Evolutionary conservation across 192 early-diverging fungal species (phyloP), one percentile per base, ranked within the genome.

Genomic region (Radiomyces spectabilis): DNA sequence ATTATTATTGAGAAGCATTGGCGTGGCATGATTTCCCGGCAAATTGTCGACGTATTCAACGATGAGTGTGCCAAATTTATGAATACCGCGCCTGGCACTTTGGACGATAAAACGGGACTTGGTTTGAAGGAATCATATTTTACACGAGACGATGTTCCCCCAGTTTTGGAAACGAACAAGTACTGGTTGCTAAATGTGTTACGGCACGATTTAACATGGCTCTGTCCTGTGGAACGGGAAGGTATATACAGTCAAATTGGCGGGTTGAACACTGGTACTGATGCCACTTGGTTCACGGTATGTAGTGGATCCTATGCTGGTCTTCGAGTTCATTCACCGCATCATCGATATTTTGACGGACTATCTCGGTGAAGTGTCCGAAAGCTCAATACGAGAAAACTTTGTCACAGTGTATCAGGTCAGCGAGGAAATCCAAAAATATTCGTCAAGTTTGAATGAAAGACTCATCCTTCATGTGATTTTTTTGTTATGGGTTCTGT

Each of bases 1-100:
- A 82, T 89, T 37, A 79, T 94, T 44, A 86, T 94, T 41, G 86
- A 94, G 64, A 94, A 94, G 50, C 91, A 92, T 63, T 94, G 86
- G 86, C 77, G 86, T 42, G 76, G 81, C 47, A 52, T 72, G 40
- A 78, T 84, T 60, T 66, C 84, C 40, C 52, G 82, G 40, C 73
- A 75, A 41, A 61, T 87, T 16, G 72, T 85, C 53, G 71, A 83
- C 63, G 62, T 75, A 52, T 74, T 84, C 67, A 76, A 79, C 58
- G 73, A 83, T 61, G 61, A 85, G 59, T 66, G 85, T 67, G 55
- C 57, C 43, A 72, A 72, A 57, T 69, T 79, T 46, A 66, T 81
- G 68, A 54, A 48, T 13, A 55, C 50, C 1, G 68, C 77, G 2
- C 60, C 79, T 30, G 52, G 73, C 46, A 65, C 68, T 48, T 52